Conservation (phyloP, 2,329 filamentous ascomycete species). For the Diplodia sapinea region DNA sequence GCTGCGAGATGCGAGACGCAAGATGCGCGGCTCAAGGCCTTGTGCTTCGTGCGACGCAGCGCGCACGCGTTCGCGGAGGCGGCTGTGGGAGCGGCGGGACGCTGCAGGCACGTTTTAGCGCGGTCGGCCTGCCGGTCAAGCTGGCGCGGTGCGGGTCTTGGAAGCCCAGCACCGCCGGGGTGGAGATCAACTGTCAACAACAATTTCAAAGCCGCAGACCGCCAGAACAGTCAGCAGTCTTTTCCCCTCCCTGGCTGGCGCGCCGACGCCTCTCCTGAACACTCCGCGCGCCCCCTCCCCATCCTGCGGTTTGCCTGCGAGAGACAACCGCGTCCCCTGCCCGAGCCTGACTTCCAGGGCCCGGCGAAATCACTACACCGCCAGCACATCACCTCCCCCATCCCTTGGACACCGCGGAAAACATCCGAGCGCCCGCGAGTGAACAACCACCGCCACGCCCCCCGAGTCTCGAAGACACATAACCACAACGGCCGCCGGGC, state of each 20-base stretch:
- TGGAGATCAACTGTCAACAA: conserved; percentile 31
- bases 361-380: conserved; percentile 29
- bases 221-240: conserved; percentile 30
- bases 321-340: conserved; percentile 15
- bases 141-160: conserved; percentile 2
- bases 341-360: conserved; percentile 19
- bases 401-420: conserved; percentile 42
- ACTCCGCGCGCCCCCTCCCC: conserved; percentile 11
- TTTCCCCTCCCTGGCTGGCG: conserved; percentile 31
- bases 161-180: conserved; percentile 19
- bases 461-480: conserved; percentile 20
- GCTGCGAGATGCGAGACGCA: conserved; percentile 10
- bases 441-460: conserved; percentile 12
- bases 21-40: background rate
- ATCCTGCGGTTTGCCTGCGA: conserved; percentile 7
- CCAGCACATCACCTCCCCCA: conserved; percentile 33
- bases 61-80: conserved; percentile 18
- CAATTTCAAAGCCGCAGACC: conserved; percentile 31
- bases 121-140: conserved; percentile 22
- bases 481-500: conserved; percentile 42
- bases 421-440: conserved; percentile 35
- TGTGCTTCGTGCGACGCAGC: conserved; percentile 17
- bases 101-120: conserved; percentile 23
- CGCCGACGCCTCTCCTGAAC: conserved; percentile 27
- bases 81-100: conserved; percentile 2